Conservation (phyloP, 371 early-diverging fungal species). For the Mortierella sp. region DNA sequence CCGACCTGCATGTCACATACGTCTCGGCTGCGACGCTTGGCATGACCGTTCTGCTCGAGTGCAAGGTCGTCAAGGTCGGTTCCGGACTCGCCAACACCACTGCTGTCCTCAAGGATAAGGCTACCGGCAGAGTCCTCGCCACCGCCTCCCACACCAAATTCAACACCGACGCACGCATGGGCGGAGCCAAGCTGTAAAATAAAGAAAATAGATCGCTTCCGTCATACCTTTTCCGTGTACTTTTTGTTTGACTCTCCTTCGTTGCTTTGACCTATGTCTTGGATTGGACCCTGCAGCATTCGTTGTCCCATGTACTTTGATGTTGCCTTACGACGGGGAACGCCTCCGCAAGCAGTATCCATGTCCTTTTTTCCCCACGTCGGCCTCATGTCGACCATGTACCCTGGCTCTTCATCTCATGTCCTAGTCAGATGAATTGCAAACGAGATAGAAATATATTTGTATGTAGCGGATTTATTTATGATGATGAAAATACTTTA, state of each 20-base stretch:
- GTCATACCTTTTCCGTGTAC: neutral
- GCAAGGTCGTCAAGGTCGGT: conserved; percentile 49
- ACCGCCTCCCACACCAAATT: conserved; percentile 56
- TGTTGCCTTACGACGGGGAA: too few species aligned
- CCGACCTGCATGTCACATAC: conserved; percentile 57
- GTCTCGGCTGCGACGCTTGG: conserved; percentile 48
- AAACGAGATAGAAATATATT: neutral
- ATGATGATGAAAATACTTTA: conserved; percentile 1
- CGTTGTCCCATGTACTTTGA: too few species aligned
- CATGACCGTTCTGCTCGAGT: conserved; percentile 41
- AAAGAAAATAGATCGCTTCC: neutral
- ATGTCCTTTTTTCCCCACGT: too few species aligned
- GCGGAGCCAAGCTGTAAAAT: conserved; percentile 36
- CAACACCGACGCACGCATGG: conserved; percentile 52
- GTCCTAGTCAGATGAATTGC: too few species aligned
- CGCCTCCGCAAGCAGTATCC: too few species aligned
- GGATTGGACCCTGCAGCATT: neutral
- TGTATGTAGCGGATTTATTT: neutral
- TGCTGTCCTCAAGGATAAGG: conserved; percentile 45
- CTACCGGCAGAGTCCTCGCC: conserved; percentile 41
- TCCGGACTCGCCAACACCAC: conserved; percentile 42
- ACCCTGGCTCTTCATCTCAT: too few species aligned
- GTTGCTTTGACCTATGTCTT: neutral
- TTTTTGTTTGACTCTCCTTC: neutral
- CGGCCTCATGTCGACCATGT: too few species aligned